Evolutionary conservation across 805 yeast species (phyloP).

Genomic region (Tetrapisispora fleetii): DNA sequence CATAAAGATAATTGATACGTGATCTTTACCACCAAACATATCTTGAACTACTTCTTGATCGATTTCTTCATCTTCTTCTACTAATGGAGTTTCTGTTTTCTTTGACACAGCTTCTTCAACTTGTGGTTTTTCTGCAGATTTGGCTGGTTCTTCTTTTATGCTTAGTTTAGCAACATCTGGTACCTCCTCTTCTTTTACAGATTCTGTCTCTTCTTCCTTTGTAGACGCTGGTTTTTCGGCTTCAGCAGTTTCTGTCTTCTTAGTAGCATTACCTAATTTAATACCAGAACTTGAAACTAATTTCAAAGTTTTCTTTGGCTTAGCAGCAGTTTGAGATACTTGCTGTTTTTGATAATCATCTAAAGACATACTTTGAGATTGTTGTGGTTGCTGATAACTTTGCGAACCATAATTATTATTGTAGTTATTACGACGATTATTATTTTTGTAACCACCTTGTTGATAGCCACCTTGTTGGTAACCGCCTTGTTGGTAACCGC

Average conservation of each 20-base stretch:
- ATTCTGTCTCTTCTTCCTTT: slow-evolving; percentile 25
- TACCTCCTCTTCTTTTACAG: slow-evolving; percentile 16
- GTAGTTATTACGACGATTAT: slow-evolving; percentile 6
- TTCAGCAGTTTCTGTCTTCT: slow-evolving; percentile 28
- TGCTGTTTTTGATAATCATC: slow-evolving; percentile 57
- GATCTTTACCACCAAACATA: slow-evolving; percentile 95
- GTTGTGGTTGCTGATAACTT: slow-evolving; percentile 17
- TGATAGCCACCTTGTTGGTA: slow-evolving; percentile 17
- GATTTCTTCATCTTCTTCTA: slow-evolving; percentile 69
- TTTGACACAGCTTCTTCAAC: slow-evolving; percentile 16
- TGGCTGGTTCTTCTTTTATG: slow-evolving; percentile 23
- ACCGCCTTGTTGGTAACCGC: slow-evolving; percentile 19
- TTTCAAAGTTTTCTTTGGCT: slow-evolving; percentile 60
- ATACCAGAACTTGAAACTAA: slow-evolving; percentile 56
- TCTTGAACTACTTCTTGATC: slow-evolving; percentile 86
- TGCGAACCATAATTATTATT: slow-evolving; percentile 3
- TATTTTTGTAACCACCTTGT: slow-evolving; percentile 14
- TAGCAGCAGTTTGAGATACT: slow-evolving; percentile 29
- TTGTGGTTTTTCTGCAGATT: slow-evolving; percentile 33
- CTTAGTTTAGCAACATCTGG: slow-evolving; percentile 27
- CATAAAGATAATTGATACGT: slow-evolving; percentile 93
- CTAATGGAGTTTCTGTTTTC: slow-evolving; percentile 44
- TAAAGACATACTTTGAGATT: slow-evolving; percentile 54
- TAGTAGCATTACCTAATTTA: slow-evolving; percentile 47
- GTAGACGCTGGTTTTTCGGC: slow-evolving; percentile 20